phyloP scores from a whole-genome alignment of 2,329 filamentous ascomycete genomes.

The Aspergillus quadrilineatus region DNA sequence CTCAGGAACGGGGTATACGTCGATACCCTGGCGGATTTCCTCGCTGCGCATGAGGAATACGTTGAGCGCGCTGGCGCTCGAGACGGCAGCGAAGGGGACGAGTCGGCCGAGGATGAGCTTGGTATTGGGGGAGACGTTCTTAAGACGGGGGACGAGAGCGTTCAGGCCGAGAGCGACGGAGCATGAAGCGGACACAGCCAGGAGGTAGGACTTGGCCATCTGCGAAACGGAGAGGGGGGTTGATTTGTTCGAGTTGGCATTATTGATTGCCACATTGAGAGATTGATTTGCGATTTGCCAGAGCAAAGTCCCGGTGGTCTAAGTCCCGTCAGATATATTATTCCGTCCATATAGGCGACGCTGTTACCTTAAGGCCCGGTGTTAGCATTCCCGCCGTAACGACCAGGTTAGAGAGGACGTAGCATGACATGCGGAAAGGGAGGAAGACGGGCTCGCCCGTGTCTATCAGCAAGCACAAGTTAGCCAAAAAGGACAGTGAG shows the following conservation, averaged over 20 bases:
- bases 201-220: slow-evolving; percentile 83
- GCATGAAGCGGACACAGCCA: slow-evolving; percentile 91
- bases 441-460: slow-evolving; percentile 89
- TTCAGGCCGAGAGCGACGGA: slow-evolving; percentile 91
- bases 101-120: slow-evolving; percentile 77
- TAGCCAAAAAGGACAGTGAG: background rate
- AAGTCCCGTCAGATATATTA: background rate
- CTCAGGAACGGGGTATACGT: slow-evolving; percentile 80
- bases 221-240: slow-evolving; percentile 78
- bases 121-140: slow-evolving; percentile 70
- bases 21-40: slow-evolving; percentile 89
- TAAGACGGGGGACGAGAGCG: slow-evolving; percentile 80
- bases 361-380: slow-evolving; percentile 69
- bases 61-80: slow-evolving; percentile 85
- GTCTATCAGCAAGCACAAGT: slow-evolving; percentile 54
- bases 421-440: slow-evolving; percentile 98
- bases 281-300: slow-evolving; percentile 98
- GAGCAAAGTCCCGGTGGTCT: slow-evolving; percentile 79
- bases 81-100: slow-evolving; percentile 93
- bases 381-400: slow-evolving; percentile 97
- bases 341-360: slow-evolving; percentile 17
- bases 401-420: slow-evolving; percentile 87
- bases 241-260: slow-evolving; percentile 96
- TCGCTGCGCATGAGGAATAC: slow-evolving; percentile 97
- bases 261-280: slow-evolving; percentile 97